These are phyloP conservation scores for Aureobasidium namibiae DNA, from an alignment of 2,329 filamentous ascomycete genomes.

Conservation along the genomic window DNA sequence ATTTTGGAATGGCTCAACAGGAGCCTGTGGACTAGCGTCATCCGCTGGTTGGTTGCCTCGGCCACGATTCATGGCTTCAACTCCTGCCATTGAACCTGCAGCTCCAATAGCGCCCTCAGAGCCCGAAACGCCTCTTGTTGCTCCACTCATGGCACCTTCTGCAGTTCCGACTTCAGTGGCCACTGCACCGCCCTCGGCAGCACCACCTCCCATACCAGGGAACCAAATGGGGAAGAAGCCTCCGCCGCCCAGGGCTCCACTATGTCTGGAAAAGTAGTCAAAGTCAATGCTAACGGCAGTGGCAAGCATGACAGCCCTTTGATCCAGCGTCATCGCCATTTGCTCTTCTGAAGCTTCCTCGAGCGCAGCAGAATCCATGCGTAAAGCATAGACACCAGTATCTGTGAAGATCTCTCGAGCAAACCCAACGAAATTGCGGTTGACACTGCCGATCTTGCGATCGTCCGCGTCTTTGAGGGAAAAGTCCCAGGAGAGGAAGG, in stretches of 20 bases:
- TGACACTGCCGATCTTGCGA: constrained; percentile 51
- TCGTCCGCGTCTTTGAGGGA: constrained; percentile 44
- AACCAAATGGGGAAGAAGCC: constrained; percentile 48
- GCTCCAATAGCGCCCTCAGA: constrained; percentile 32
- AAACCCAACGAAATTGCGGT: constrained; percentile 55
- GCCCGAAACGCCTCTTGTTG: constrained; percentile 19
- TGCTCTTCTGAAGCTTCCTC: constrained; percentile 15
- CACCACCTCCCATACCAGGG: constrained; percentile 30
- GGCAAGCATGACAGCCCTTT: constrained; percentile 58
- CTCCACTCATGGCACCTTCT: constrained; percentile 28
- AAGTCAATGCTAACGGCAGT: constrained; percentile 59
- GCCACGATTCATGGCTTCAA: constrained; percentile 52
- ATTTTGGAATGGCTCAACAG: constrained; percentile 23
- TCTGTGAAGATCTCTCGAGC: constrained; percentile 58
- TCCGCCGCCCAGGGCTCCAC: constrained; percentile 34
- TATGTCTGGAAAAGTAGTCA: constrained; percentile 59
- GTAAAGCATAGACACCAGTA: constrained; percentile 55
- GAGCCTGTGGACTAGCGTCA: constrained; percentile 24
- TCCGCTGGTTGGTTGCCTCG: constrained; percentile 19
- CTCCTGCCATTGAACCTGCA: constrained; percentile 45
- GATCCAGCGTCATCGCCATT: constrained; percentile 55
- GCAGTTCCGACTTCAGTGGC: constrained; percentile 21
- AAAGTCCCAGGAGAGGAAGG: constrained; percentile 59
- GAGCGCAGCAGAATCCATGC: constrained; percentile 52
- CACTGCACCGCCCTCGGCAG: constrained; percentile 30